Percentiles rank a stretch among this genome's conserved stretches.
Conservation (phyloP, 2,329 filamentous ascomycete genomes). For the Fragosphaeria purpurea region DNA sequence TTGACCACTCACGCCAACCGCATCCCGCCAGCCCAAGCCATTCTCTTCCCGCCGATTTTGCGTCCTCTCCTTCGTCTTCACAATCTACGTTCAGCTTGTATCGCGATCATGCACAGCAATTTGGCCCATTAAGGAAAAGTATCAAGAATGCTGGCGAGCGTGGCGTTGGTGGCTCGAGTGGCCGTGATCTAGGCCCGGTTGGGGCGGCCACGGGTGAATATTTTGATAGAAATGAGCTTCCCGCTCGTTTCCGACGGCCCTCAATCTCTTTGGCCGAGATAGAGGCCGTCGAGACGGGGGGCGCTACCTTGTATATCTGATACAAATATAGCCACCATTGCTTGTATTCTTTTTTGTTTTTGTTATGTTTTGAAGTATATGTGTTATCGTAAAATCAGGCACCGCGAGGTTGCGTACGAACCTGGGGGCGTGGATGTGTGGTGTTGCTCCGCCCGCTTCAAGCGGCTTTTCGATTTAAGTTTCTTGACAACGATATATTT, state of each 20-base stretch:
- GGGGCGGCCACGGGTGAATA: conserved; percentile 61
- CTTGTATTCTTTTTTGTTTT: conserved; percentile 22
- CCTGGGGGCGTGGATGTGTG: too few species aligned
- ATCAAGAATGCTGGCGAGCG: conserved; percentile 26
- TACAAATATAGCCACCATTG: conserved; percentile 16
- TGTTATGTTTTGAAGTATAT: not conserved
- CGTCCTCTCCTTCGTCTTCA: conserved; percentile 25
- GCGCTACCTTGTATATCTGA: conserved; percentile 44
- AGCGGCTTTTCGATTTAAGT: too few species aligned
- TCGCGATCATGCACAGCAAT: conserved; percentile 67
- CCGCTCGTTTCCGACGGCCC: conserved; percentile 67
- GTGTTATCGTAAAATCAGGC: too few species aligned
- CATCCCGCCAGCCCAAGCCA: conserved; percentile 63
- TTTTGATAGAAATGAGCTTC: conserved; percentile 86
- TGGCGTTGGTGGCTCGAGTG: conserved; percentile 52
- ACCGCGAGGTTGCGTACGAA: too few species aligned
- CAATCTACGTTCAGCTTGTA: conserved; percentile 63
- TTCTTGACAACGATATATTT: too few species aligned
- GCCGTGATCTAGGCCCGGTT: conserved; percentile 63
- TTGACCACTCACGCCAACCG: conserved; percentile 64
- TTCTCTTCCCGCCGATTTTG: conserved; percentile 48
- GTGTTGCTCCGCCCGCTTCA: too few species aligned
- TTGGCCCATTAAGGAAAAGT: conserved; percentile 60
- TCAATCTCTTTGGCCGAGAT: conserved; percentile 76
- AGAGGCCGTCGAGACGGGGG: conserved; percentile 88